Evolutionary conservation across 2,329 filamentous ascomycete species (phyloP), one percentile per base, ranked within the genome.

Genomic region (Helminthosporium solani): DNA sequence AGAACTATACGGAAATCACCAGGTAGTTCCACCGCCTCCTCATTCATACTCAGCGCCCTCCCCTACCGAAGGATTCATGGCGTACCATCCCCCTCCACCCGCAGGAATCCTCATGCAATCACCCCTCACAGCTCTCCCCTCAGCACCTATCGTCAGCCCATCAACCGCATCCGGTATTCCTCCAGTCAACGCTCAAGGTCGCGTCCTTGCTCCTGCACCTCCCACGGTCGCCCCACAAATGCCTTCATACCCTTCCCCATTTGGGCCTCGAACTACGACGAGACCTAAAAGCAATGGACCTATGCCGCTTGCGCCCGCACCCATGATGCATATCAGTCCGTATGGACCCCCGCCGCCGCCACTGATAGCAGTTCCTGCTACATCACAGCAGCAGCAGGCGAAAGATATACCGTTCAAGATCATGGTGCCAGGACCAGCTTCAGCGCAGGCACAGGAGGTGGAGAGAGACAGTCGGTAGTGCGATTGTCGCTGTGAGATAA

Each of bases 391-490:
- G 18, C 33, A 11, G 12, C 34, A 43, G 21, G 19, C 7, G 21
- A 47, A 52, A 30, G 61, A 63, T 31, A 58, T 61, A 53, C 54
- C 61, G 2, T 67, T 66, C 43, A 66, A 66, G 37, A 59, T 66
- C 14, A 57, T 67, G 53, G 42, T 67, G 6, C 63, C 64, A 2
- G 63, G 63, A 11, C 57, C 57, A 15, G 44, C 62, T 21, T 57
- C 59, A 16, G 62, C 59, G 31, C 50, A 45, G 19, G 7, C 7
- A 12, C 28, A n/a, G 12, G 28, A 31, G 5, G 14, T 3, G 8
- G 47, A 59, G 46, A 56, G 60, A 40, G 57, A 38, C 16, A 65
- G 61, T 51, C 59, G 60, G 47, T 65, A 64, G 60, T 45, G 14
- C 14, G 28, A n/a, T 12, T 31, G 9, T 25, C 9, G 9, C 23